Evolutionary conservation across 106 monocot species (phyloP), one percentile per base, ranked within the genome.

Genomic region (Alisma plantagoaquatica): DNA sequence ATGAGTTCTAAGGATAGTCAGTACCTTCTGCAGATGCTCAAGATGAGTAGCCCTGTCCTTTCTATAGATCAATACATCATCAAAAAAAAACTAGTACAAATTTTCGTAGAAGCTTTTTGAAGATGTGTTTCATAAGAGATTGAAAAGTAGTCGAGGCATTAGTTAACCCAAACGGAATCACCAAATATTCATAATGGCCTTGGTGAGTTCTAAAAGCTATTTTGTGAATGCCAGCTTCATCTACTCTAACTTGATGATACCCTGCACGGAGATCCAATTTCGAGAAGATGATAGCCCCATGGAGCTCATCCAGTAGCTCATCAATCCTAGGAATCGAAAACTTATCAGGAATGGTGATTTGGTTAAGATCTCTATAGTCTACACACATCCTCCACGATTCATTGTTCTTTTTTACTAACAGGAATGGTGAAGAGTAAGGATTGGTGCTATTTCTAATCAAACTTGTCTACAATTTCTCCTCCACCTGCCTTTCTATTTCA

Each of bases 161-260:
- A 3, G 53, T 53, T 5, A 64, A 19, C 14, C 53, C 43, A 25
- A 64, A 64, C n/a, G 64, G 64, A 51, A 53, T 64, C 4, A 42
- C 42, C 3, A 35, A 6, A 29, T 41, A 53, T 1, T 64, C 64
- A 0, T 53, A 64, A 28, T 54, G 64, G 0, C 64, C 51, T 18
- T 53, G 5, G 12, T 42, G 27, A 4, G 53, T 64, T 8, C 28
- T 28, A 0, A 53, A 49, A 2, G 33, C 0, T 0, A 29, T 64
- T 25, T 32, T 33, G 2, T 33, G 19, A 26, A 64, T 64, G 8
- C 32, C 31, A 2, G 27, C 27, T 0, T 20, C 10, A 8, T 10
- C 14, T 14, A 64, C n/a, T 11, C 53, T 26, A 28, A 64, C 47
- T 0, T 53, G 41, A 38, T 53, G 64, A 53, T 22, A 0, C 18